These are phyloP conservation scores for Panaeolus papilionaceus DNA, from an alignment of 768 basidiomycete species.

Conservation along the genomic window DNA sequence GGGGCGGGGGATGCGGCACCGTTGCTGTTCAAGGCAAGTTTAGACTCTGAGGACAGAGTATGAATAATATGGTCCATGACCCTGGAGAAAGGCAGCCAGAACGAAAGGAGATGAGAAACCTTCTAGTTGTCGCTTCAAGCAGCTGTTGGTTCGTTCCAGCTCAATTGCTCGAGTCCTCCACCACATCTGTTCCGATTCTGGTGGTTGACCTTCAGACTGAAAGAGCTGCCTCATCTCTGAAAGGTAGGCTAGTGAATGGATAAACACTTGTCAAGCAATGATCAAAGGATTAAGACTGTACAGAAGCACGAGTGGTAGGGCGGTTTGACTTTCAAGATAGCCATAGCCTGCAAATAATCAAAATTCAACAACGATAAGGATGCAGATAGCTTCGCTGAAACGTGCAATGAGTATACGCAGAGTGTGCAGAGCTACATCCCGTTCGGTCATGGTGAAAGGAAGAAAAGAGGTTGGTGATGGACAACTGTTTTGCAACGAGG, in stretches of 20 bases:
- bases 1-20: background rate
- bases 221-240: slow-evolving; percentile 22
- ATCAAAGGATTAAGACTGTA: slow-evolving; percentile 24
- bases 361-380: slow-evolving; percentile 8
- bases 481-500: background rate
- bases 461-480: background rate
- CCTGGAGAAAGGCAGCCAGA: no score
- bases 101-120: background rate
- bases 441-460: slow-evolving; percentile 2
- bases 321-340: slow-evolving; percentile 53
- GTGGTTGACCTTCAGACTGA: background rate
- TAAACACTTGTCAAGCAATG: background rate
- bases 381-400: slow-evolving; percentile 13
- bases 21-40: background rate
- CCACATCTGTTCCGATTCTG: background rate
- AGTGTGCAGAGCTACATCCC: background rate
- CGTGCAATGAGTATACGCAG: slow-evolving; percentile 51
- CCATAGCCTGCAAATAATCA: slow-evolving; percentile 44
- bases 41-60: background rate
- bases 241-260: slow-evolving; percentile 46
- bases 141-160: background rate
- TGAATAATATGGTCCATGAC: background rate
- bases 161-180: slow-evolving; percentile 1
- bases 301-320: slow-evolving; percentile 45
- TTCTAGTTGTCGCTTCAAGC: background rate